Evolutionary conservation across 1,139 yeast species (phyloP).

Genomic region (Debaryomyces fabryi): DNA sequence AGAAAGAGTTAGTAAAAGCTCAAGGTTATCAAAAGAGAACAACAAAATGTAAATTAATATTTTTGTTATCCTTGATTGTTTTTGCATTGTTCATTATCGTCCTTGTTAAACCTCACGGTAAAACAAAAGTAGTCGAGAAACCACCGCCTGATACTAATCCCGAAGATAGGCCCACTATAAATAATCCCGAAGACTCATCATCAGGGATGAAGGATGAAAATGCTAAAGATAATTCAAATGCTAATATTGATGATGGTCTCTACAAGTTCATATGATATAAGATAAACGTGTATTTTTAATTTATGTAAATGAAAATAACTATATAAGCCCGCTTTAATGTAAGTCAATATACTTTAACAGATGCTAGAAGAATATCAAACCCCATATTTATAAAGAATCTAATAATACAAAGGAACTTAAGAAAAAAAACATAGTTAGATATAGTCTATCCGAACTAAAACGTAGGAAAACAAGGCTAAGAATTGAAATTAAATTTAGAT

Average conservation of each 20-base stretch:
- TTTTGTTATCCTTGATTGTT: constrained; percentile 70
- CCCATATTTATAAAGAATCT: neutral
- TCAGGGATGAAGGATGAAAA: neutral
- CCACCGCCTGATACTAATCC: constrained; percentile 16
- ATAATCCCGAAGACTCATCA: neutral
- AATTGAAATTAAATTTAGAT: constrained; percentile 5
- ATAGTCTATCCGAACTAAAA: neutral
- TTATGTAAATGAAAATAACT: neutral
- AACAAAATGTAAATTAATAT: constrained; percentile 85
- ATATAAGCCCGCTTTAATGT: neutral
- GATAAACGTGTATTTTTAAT: constrained; percentile 1
- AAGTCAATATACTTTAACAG: neutral
- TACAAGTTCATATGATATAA: neutral
- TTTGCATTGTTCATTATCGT: constrained; percentile 72
- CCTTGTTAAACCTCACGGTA: constrained; percentile 60
- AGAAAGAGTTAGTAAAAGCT: constrained; percentile 75
- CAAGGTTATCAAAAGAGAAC: constrained; percentile 82
- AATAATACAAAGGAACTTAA: neutral
- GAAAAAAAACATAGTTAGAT: neutral
- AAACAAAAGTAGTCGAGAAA: constrained; percentile 28
- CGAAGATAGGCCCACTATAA: constrained; percentile 14
- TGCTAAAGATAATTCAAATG: neutral
- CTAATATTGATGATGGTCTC: neutral
- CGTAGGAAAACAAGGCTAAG: neutral
- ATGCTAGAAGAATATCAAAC: neutral